Evolutionary conservation across 1,139 yeast genomes (phyloP), one percentile per base, ranked within the genome.

Genomic region (Chernovozyma sophiae-reginae): DNA sequence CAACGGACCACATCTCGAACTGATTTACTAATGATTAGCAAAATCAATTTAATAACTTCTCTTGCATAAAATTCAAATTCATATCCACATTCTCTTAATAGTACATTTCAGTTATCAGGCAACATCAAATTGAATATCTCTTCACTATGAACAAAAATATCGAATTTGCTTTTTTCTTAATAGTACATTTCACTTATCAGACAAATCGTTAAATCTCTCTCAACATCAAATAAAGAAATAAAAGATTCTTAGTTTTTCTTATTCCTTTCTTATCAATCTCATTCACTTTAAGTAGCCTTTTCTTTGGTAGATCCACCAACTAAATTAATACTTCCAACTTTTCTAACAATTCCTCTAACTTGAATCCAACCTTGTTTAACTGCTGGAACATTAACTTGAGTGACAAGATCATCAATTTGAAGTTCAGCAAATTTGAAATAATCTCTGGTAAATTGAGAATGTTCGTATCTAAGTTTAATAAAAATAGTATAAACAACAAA

Each of bases 391-490:
- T 68, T 55, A 32, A 84, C 74, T 46, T 71, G 70, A 47, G 72
- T 65, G 36, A 84, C 71, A 18, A 77, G 45, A 14, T 81, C 79
- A 57, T 89, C 97, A 41, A 82, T 54, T 47, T 81, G 72, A 34
- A 84, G 80, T 59, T 86, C 95, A 64, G 85, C 67, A 33, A 72
- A 66, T 61, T 83, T 80, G 54, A 89, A 71, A 33, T 79, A 81
- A 46, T 77, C 71, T 62, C 87, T 80, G 43, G 89, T 83, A 64
- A 80, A 81, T 31, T 78, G 69, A 7, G 94, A 83, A 50, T 78
- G 81, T 56, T 86, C 95, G 56, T 71, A 86, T 60, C 96, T 77
- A 43, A 84, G 63, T 62, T 86, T 86, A 58, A 87, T 71, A 62
- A 90, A 90, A 16, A 79, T 43, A 23, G 77, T 55, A 60, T 83